Percentiles rank a stretch among this genome's conserved stretches.
Evolutionary conservation across 1,284 basidiomycete genomes (phyloP).

Genomic region (Tilletia horrida): DNA sequence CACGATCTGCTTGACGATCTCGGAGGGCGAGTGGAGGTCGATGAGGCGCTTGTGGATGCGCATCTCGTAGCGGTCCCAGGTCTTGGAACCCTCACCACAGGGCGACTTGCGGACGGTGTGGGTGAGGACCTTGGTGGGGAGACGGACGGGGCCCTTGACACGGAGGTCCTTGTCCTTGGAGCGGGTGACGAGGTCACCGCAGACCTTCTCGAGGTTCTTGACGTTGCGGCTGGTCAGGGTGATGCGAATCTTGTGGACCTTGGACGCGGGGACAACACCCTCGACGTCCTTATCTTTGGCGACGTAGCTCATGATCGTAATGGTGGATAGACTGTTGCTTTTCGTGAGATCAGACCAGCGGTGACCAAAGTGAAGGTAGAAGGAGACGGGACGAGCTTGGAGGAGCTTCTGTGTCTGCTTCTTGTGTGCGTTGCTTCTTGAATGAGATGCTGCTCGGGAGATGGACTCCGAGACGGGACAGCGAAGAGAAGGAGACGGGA

Average conservation of each 20-base stretch:
- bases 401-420: neutral
- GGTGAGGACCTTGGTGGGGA: slow-evolving; percentile 96
- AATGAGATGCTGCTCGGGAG: too few species aligned
- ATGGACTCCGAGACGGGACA: too few species aligned
- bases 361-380: slow-evolving; percentile 56
- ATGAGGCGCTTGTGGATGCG: slow-evolving; percentile 99
- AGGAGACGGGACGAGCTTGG: neutral
- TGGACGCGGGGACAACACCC: slow-evolving; percentile 72
- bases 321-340: slow-evolving; percentile 50
- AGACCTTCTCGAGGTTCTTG: slow-evolving; percentile 98
- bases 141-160: slow-evolving; percentile 97
- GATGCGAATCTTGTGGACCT: slow-evolving; percentile 99
- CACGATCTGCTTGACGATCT: slow-evolving; percentile 99
- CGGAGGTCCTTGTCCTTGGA: slow-evolving; percentile 99
- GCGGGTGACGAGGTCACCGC: slow-evolving; percentile 90
- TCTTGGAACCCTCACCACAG: slow-evolving; percentile 97
- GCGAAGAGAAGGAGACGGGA: too few species aligned
- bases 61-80: slow-evolving; percentile 99
- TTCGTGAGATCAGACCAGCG: slow-evolving; percentile 52
- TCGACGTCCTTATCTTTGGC: slow-evolving; percentile 88
- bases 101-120: slow-evolving; percentile 80
- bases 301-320: slow-evolving; percentile 94
- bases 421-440: too few species aligned
- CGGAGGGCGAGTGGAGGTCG: slow-evolving; percentile 95
- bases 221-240: slow-evolving; percentile 97